Evolutionary conservation across 2,329 filamentous ascomycete species (phyloP).

Genomic region (Harringtonia lauricola): DNA sequence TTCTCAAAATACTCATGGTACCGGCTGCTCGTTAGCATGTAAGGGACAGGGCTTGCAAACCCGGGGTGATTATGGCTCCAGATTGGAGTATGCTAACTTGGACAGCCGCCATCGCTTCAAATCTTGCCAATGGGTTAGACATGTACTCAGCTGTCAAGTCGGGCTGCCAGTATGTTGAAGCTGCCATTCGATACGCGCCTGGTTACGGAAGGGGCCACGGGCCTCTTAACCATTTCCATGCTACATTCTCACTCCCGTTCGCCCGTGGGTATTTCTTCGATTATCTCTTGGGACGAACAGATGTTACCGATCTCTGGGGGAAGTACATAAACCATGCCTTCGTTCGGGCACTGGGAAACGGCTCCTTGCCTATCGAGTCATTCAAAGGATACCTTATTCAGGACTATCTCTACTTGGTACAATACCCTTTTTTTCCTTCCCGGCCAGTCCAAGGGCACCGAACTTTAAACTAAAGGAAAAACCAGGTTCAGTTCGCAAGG

Average conservation of each 20-base stretch:
- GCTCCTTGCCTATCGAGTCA: slow-evolving; percentile 59
- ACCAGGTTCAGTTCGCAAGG: slow-evolving; percentile 71
- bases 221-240: slow-evolving; percentile 72
- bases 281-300: slow-evolving; percentile 64
- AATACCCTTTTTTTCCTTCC: slow-evolving; percentile 11
- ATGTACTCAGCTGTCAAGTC: slow-evolving; percentile 50
- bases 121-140: slow-evolving; percentile 48
- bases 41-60: slow-evolving; percentile 25
- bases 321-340: slow-evolving; percentile 74
- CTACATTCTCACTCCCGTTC: slow-evolving; percentile 56
- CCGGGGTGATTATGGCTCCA: slow-evolving; percentile 8
- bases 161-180: slow-evolving; percentile 63
- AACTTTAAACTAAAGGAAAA: not conserved
- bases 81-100: not conserved
- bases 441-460: too few relatives aligned
- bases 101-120: slow-evolving; percentile 62
- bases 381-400: slow-evolving; percentile 89
- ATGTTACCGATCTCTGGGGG: slow-evolving; percentile 66
- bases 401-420: slow-evolving; percentile 80
- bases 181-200: slow-evolving; percentile 54
- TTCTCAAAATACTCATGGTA: slow-evolving; percentile 82
- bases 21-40: slow-evolving; percentile 89
- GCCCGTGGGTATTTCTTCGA: slow-evolving; percentile 66
- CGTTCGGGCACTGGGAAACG: slow-evolving; percentile 63
- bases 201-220: slow-evolving; percentile 56